Evolutionary conservation across 805 yeast genomes (phyloP).

Genomic region (Gaillardinia entomophila): DNA sequence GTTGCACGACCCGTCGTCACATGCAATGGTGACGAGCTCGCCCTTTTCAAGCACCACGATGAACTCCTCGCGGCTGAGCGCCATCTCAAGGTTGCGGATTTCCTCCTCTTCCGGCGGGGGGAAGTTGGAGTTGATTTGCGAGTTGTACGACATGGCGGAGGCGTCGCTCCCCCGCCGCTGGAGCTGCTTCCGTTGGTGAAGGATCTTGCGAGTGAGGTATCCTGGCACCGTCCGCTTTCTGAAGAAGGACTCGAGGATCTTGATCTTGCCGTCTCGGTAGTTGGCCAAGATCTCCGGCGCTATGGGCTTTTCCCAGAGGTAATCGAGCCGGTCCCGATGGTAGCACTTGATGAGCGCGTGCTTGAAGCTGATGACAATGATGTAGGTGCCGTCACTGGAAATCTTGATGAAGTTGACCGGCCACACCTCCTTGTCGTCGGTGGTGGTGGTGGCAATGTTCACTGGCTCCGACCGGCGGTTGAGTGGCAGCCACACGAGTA

Average conservation of each 20-base stretch:
- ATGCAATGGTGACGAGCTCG: conserved; percentile 40
- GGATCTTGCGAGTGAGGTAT: conserved; percentile 29
- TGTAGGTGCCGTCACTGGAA: conserved; percentile 54
- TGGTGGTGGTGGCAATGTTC: conserved; percentile 24
- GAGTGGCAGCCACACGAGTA: conserved; percentile 71
- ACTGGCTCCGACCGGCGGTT: conserved; percentile 19
- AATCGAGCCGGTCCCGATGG: conserved; percentile 49
- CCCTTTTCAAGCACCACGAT: conserved; percentile 51
- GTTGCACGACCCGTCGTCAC: conserved; percentile 36
- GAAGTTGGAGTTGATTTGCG: conserved; percentile 27
- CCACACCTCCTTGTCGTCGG: conserved; percentile 38
- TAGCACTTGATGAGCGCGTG: conserved; percentile 53
- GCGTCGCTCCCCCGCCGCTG: conserved; percentile 29
- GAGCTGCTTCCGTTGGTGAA: conserved; percentile 13
- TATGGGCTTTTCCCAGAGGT: conserved; percentile 50
- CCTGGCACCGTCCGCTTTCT: conserved; percentile 50
- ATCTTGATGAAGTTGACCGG: conserved; percentile 56
- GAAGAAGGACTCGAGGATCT: conserved; percentile 55
- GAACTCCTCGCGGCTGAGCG: conserved; percentile 38
- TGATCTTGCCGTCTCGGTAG: conserved; percentile 14
- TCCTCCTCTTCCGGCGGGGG: conserved; percentile 19
- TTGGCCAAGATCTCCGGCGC: conserved; percentile 23
- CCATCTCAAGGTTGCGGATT: conserved; percentile 8
- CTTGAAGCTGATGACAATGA: conserved; percentile 47
- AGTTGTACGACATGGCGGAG: conserved; percentile 15